phyloP scores from a whole-genome alignment of 345 rosid species.

The Streptanthus diversifolius region DNA sequence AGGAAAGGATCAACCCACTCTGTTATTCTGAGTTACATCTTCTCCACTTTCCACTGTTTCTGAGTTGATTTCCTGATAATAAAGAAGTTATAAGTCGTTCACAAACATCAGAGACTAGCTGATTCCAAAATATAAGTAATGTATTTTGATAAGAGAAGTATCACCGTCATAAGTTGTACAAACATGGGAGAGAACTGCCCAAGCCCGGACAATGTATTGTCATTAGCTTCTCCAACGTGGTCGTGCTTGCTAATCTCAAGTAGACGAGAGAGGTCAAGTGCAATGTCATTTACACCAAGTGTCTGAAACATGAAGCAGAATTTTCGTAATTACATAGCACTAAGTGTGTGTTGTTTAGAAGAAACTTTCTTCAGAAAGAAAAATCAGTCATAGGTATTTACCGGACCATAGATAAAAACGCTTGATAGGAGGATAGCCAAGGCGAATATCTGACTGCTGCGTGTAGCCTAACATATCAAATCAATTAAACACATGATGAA shows the following conservation, averaged over 20 bases:
- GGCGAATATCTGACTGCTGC: slow-evolving; percentile 37
- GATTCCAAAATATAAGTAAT: neutral
- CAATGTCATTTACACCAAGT: slow-evolving; percentile 39
- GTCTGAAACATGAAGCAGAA: slow-evolving; percentile 28
- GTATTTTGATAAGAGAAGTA: neutral
- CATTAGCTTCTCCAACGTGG: slow-evolving; percentile 26
- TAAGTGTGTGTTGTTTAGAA: neutral
- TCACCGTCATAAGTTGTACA: slow-evolving; percentile 43
- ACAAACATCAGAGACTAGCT: slow-evolving; percentile 10
- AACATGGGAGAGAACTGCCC: slow-evolving; percentile 43
- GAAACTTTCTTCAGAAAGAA: neutral
- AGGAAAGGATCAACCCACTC: slow-evolving; percentile 20
- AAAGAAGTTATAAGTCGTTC: slow-evolving; percentile 1
- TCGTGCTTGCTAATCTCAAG: slow-evolving; percentile 33
- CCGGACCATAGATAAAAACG: slow-evolving; percentile 44
- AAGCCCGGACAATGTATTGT: slow-evolving; percentile 31
- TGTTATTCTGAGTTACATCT: slow-evolving; percentile 34
- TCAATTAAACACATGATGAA: neutral
- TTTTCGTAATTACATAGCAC: neutral
- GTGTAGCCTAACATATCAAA: slow-evolving; percentile 31
- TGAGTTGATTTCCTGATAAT: slow-evolving; percentile 30
- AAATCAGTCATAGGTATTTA: slow-evolving; percentile 5
- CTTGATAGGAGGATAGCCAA: slow-evolving; percentile 43
- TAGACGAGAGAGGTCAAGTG: slow-evolving; percentile 39
- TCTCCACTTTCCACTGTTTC: slow-evolving; percentile 23